These are phyloP conservation scores for Tulasnella sp. DNA, from an alignment of 768 basidiomycete species.

Conservation along the genomic window DNA sequence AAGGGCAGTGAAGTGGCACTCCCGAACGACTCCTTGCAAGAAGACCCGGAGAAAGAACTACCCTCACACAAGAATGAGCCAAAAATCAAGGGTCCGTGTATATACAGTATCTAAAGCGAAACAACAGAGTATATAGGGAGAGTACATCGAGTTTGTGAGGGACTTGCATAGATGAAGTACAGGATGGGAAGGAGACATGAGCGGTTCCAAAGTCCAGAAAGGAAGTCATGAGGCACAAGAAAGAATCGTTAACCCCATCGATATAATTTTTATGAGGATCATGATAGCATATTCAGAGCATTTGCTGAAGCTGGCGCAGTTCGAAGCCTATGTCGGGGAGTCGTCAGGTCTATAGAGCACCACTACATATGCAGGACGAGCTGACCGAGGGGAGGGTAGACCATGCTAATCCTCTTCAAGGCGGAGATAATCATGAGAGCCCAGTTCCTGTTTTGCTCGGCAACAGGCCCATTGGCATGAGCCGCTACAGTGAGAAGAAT, in stretches of 20 bases:
- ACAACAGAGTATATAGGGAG: neutral
- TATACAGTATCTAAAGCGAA: neutral
- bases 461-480: neutral
- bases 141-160: neutral
- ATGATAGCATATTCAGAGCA: neutral
- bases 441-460: slow-evolving; percentile 9
- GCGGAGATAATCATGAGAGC: neutral
- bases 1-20: too few species aligned
- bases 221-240: neutral
- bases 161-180: neutral
- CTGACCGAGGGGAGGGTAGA: slow-evolving; percentile 20
- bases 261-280: neutral
- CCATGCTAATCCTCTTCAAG: slow-evolving; percentile 6
- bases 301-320: slow-evolving; percentile 10
- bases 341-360: neutral
- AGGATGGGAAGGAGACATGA: neutral
- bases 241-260: neutral
- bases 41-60: too few species aligned
- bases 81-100: neutral
- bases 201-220: neutral
- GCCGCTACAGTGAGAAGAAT: slow-evolving; percentile 1
- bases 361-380: neutral
- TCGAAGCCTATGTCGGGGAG: slow-evolving; percentile 8
- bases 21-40: too few species aligned
- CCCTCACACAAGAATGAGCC: too few species aligned